These are phyloP conservation scores for Pseudogymnoascus sp. DNA, from an alignment of 2,329 filamentous ascomycete species.

Conservation along the genomic window DNA sequence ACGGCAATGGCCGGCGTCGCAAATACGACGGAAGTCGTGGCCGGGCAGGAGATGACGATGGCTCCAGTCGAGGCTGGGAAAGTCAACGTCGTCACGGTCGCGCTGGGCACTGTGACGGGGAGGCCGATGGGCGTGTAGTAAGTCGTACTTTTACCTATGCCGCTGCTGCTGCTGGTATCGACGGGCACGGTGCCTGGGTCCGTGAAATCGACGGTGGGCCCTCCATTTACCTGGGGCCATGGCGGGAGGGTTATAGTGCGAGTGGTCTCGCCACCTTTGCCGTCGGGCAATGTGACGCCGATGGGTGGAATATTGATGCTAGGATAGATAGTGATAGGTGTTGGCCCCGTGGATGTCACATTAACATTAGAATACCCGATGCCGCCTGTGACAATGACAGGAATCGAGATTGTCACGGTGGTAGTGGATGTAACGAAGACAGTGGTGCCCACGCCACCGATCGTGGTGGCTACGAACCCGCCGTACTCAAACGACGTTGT, in stretches of 20 bases:
- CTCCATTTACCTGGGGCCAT: conserved; percentile 17
- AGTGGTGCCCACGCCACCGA: background rate
- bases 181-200: conserved; percentile 11
- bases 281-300: conserved; percentile 15
- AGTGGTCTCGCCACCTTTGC: conserved; percentile 14
- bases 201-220: background rate
- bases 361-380: background rate
- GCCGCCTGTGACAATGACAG: background rate
- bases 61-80: background rate
- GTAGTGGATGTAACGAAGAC: background rate
- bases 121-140: background rate
- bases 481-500: conserved; percentile 19
- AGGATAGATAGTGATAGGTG: conserved; percentile 12
- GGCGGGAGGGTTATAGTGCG: conserved; percentile 18
- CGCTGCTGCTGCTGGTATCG: background rate
- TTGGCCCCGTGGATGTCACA: background rate
- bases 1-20: conserved; percentile 10
- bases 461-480: background rate
- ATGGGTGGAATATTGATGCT: conserved; percentile 16
- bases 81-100: conserved; percentile 16
- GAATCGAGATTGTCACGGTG: background rate
- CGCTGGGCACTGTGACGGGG: conserved; percentile 11
- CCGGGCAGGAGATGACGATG: conserved; percentile 12
- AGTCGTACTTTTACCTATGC: background rate
- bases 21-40: conserved; percentile 12